phyloP scores from a whole-genome alignment of 208 protist genomes.

The Porcisia hertigi region DNA sequence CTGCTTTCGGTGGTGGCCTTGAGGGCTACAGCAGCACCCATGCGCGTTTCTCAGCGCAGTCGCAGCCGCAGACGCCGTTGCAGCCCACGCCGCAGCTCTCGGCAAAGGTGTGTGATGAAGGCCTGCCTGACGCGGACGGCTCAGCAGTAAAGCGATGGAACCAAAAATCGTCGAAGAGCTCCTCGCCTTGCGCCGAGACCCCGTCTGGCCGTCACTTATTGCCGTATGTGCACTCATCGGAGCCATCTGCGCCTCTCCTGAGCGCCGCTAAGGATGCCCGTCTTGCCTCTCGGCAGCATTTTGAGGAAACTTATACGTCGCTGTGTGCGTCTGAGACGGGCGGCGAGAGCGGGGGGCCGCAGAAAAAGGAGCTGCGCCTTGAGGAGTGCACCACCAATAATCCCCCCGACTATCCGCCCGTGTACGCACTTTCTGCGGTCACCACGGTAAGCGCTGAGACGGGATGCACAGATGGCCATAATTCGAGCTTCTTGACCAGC shows the following conservation, averaged over 20 bases:
- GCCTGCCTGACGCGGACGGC: constrained; percentile 1
- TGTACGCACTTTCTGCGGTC: constrained; percentile 10
- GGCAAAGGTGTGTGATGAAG: neutral
- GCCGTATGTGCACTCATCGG: neutral
- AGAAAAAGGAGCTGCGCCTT: constrained; percentile 30
- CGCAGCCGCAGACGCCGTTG: constrained; percentile 5
- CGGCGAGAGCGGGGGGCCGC: constrained; percentile 8
- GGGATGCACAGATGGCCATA: constrained; percentile 21
- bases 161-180: constrained; percentile 6
- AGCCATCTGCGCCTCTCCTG: constrained; percentile 13
- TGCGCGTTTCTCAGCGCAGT: neutral
- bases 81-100: neutral
- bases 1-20: constrained; percentile 7
- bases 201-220: neutral
- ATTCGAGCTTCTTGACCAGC: constrained; percentile 29
- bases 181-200: constrained; percentile 11
- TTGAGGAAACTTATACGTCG: constrained; percentile 19
- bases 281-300: constrained; percentile 25
- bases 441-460: constrained; percentile 22
- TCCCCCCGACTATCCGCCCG: neutral
- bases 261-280: constrained; percentile 21
- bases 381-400: constrained; percentile 10
- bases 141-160: neutral
- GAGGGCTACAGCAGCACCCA: constrained; percentile 10
- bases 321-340: neutral